Evolutionary conservation across 202 grass and related monocot species (phyloP), one percentile per base, ranked within the genome.

Genomic region (Hordeum pubiflorum): DNA sequence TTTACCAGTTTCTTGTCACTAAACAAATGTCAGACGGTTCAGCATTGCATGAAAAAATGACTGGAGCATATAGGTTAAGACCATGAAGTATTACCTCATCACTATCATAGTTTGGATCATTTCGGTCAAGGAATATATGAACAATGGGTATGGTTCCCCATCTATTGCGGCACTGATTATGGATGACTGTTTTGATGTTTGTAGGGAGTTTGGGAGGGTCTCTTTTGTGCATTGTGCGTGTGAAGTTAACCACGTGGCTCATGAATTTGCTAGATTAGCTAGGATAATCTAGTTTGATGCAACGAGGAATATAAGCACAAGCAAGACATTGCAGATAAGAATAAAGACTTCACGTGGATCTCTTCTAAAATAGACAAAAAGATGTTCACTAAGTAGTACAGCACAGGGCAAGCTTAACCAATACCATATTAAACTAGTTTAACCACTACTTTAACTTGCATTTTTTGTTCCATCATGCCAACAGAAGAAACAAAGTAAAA

Each of bases 71-170:
- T 66, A 79, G 40, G 59, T 81, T n/a, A 80, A 81, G 37, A 77
- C 31, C 14, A 77, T 40, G 15, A 63, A 75, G 41, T 39, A 34
- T 34, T 34, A 97, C 95, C 92, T 97, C 92, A 56, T 80, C 86
- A 69, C 95, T 97, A 69, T 94, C 90, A 88, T 97, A 97, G 76
- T 97, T 97, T 86, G 95, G 95, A 80, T 97, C 95, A 82, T 97
- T 97, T 69, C 88, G 87, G 29, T 97, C 95, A 78, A 94, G 32
- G 33, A 36, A 36, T 39, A 9, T 39, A 39, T 39, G 37, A 10
- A 39, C 37, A 39, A 39, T 39, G 37, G 37, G 9, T 9, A 39
- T 39, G 37, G 37, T 39, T 39, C 37, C 9, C 37, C 9, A 2
- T 39, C 37, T 39, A 39, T 10, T 9, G 37, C 0, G 8, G 37